Conservation (phyloP, 306 rosid genomes). For the Benincasa hispida region DNA sequence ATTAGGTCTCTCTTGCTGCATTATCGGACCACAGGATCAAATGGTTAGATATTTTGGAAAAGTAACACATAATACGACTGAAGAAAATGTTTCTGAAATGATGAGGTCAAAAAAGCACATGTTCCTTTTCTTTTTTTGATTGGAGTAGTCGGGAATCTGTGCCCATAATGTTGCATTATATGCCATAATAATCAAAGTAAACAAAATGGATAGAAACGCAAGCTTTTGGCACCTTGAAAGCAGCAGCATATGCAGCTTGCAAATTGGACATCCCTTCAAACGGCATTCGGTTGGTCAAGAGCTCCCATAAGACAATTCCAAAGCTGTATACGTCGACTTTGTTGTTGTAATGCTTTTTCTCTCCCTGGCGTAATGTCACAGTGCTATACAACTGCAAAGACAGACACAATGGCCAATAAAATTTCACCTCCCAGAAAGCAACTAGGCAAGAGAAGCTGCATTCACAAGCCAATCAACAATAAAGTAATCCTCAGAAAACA, state of each 20-base stretch:
- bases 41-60: neutral
- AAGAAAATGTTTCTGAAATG: neutral
- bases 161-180: neutral
- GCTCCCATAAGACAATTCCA: slow-evolving; percentile 95
- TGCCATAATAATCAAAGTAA: neutral
- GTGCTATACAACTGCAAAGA: slow-evolving; percentile 83
- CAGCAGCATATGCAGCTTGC: slow-evolving; percentile 99
- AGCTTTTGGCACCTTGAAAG: slow-evolving; percentile 63
- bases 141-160: neutral
- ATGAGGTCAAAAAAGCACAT: neutral
- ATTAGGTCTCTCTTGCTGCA: slow-evolving; percentile 87
- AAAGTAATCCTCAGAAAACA: neutral
- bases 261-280: slow-evolving; percentile 99
- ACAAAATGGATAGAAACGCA: neutral
- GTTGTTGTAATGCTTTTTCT: slow-evolving; percentile 96
- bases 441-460: neutral
- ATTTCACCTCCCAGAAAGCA: neutral
- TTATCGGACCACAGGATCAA: slow-evolving; percentile 27
- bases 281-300: slow-evolving; percentile 95
- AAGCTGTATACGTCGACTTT: slow-evolving; percentile 97
- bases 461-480: neutral
- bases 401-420: neutral
- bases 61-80: neutral
- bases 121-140: neutral
- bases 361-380: slow-evolving; percentile 91